Evolutionary conservation across 192 early-diverging fungal species (phyloP).

Genomic region (Backusella tuberculispora): DNA sequence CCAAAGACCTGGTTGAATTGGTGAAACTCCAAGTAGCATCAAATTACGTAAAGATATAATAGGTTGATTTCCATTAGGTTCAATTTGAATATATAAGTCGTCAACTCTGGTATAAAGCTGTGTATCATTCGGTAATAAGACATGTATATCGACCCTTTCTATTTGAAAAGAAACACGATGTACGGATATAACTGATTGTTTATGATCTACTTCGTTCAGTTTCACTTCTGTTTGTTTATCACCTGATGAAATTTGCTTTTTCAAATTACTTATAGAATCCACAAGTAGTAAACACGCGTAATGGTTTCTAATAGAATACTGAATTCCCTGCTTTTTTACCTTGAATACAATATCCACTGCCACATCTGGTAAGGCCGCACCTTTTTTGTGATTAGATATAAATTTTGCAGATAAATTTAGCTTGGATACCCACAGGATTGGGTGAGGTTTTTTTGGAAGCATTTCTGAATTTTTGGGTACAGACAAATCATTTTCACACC

Average conservation of each 20-base stretch:
- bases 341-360: neutral
- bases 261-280: neutral
- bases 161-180: neutral
- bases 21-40: neutral
- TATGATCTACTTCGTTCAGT: no score
- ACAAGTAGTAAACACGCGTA: constrained; percentile 1
- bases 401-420: neutral
- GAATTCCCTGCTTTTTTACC: constrained; percentile 11
- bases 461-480: neutral
- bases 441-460: neutral
- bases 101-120: constrained; percentile 9
- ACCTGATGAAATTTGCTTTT: neutral
- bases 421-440: constrained; percentile 13
- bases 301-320: neutral
- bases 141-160: neutral
- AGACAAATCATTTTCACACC: neutral
- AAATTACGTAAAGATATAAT: constrained; percentile 3
- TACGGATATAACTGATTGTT: neutral
- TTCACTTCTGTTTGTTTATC: neutral
- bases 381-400: neutral
- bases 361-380: neutral
- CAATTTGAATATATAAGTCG: neutral
- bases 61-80: neutral
- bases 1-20: neutral
- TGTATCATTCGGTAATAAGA: neutral